Percentiles rank a stretch among this genome's conserved stretches.
Evolutionary conservation across 805 yeast species (phyloP).

Genomic region (Lachancea kluyveri): DNA sequence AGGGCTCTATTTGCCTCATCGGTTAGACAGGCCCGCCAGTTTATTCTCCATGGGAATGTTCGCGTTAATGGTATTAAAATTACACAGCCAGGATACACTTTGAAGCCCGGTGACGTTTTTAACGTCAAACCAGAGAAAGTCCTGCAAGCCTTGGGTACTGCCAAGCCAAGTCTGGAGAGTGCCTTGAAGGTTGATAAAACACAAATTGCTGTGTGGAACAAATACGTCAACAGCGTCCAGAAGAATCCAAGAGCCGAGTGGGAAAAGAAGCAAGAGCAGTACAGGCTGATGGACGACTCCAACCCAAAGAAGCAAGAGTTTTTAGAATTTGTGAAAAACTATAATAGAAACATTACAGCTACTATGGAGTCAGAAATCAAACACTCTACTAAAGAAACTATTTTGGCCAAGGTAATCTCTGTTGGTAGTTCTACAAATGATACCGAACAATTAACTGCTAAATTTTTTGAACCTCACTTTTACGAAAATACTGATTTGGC

Average conservation of each 20-base stretch:
- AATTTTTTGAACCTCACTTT: conserved; percentile 33
- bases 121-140: conserved; percentile 82
- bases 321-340: conserved; percentile 19
- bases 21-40: conserved; percentile 89
- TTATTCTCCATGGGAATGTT: conserved; percentile 74
- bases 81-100: conserved; percentile 69
- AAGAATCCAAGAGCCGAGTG: conserved; percentile 35
- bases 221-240: conserved; percentile 52
- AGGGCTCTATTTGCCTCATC: conserved; percentile 92
- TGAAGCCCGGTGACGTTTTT: conserved; percentile 83
- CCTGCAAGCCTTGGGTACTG: conserved; percentile 74
- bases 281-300: conserved; percentile 18
- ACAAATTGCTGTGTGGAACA: conserved; percentile 74
- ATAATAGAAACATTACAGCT: conserved; percentile 20
- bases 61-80: conserved; percentile 78
- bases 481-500: conserved; percentile 27
- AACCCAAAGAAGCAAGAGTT: conserved; percentile 22
- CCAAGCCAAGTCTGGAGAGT: conserved; percentile 68
- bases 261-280: conserved; percentile 21
- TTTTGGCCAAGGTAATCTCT: conserved; percentile 40
- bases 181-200: conserved; percentile 63
- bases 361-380: conserved; percentile 18
- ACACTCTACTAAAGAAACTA: conserved; percentile 39
- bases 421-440: conserved; percentile 17
- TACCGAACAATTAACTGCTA: conserved; percentile 18